Conservation (phyloP, 805 yeast species). For the Maudiozyma barnettii region DNA sequence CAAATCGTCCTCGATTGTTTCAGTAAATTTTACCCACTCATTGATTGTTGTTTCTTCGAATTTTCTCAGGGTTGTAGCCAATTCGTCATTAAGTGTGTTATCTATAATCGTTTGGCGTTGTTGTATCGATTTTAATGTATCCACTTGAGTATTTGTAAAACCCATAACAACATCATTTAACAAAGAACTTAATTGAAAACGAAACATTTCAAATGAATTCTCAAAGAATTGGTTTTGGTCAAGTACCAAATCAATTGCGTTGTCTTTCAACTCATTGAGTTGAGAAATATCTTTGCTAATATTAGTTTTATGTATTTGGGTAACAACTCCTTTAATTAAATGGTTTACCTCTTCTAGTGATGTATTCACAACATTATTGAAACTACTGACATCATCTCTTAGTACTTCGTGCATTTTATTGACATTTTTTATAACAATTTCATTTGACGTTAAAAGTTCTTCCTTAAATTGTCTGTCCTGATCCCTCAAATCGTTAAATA, state of each 20-base stretch:
- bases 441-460: neutral
- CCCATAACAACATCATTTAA: neutral
- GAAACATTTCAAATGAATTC: neutral
- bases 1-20: no score
- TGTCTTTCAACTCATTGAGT: slow-evolving; percentile 3
- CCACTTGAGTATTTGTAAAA: neutral
- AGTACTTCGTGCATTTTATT: neutral
- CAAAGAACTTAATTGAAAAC: neutral
- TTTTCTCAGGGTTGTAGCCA: no score
- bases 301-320: neutral
- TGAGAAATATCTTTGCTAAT: neutral
- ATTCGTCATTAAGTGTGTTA: no score
- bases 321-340: neutral
- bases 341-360: neutral
- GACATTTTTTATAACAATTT: neutral
- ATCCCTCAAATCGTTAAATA: neutral
- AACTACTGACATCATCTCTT: neutral
- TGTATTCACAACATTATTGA: neutral
- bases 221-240: neutral
- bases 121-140: neutral
- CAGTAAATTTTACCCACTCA: no score
- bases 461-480: neutral
- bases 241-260: neutral
- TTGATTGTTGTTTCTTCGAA: no score
- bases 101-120: neutral